A percentile compares a stretch with the other conserved stretches of the same genome.
phyloP scores from a whole-genome alignment of 106 monocot genomes.

The Agapanthus africanus region DNA sequence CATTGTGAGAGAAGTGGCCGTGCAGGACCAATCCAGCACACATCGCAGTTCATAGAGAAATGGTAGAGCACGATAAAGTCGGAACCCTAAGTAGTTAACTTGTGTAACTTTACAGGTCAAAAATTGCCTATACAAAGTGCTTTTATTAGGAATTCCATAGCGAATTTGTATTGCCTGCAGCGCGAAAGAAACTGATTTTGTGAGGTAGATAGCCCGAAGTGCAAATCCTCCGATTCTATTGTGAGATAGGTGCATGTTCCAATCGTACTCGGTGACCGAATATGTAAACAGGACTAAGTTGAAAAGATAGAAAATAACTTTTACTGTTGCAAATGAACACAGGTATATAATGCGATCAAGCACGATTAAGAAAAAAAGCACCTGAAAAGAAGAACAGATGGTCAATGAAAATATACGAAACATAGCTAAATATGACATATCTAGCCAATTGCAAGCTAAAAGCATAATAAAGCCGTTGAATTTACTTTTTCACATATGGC shows the following conservation, averaged over 20 bases:
- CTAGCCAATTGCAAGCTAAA: neutral
- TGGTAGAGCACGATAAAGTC: slow-evolving; percentile 84
- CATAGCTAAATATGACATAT: neutral
- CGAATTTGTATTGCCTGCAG: slow-evolving; percentile 85
- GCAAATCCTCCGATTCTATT: slow-evolving; percentile 61
- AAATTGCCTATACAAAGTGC: slow-evolving; percentile 85
- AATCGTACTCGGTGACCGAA: slow-evolving; percentile 85
- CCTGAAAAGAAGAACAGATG: slow-evolving; percentile 32
- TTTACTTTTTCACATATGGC: neutral
- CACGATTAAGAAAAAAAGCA: slow-evolving; percentile 91
- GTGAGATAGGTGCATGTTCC: slow-evolving; percentile 68
- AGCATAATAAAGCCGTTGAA: neutral
- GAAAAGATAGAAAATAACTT: slow-evolving; percentile 84
- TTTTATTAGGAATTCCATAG: slow-evolving; percentile 82
- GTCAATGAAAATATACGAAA: neutral
- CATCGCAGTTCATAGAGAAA: slow-evolving; percentile 96
- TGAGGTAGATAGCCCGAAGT: slow-evolving; percentile 83
- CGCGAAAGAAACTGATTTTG: slow-evolving; percentile 77
- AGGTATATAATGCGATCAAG: slow-evolving; percentile 89
- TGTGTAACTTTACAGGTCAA: slow-evolving; percentile 84
- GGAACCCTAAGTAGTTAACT: slow-evolving; percentile 84
- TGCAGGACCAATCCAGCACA: slow-evolving; percentile 98
- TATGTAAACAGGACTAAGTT: slow-evolving; percentile 91
- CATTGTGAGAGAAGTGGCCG: slow-evolving; percentile 93
- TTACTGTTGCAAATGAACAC: slow-evolving; percentile 75